Evolutionary conservation across 805 yeast genomes (phyloP).

Genomic region (Saccharomycopsis lassenensis): DNA sequence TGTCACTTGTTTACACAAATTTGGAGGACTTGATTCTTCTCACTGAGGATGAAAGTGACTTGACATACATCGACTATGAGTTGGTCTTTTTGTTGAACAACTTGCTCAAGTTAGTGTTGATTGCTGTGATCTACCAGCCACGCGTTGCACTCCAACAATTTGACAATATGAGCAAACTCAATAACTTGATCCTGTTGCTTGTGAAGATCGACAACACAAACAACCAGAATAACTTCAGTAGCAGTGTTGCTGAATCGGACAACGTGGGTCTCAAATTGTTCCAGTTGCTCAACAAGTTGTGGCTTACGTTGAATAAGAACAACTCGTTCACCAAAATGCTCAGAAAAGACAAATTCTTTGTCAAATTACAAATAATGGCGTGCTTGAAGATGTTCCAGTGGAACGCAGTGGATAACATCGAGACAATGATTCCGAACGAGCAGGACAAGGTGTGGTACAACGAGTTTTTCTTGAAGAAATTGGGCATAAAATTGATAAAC

Average conservation of each 20-base stretch:
- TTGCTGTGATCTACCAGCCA: conserved; percentile 12
- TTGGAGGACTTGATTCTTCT: conserved; percentile 15
- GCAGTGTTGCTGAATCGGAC: conserved; percentile 5
- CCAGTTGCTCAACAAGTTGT: conserved; percentile 14
- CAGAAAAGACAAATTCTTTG: conserved; percentile 3
- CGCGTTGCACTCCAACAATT: conserved; percentile 6
- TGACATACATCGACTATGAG: conserved; percentile 11
- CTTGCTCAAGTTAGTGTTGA: conserved; percentile 12
- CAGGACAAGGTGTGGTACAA: conserved; percentile 3
- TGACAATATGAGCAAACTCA: conserved; percentile 6
- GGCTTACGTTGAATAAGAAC: conserved; percentile 9
- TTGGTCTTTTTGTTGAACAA: conserved; percentile 9
- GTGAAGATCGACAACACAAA: conserved; percentile 13
- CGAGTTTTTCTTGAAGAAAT: conserved; percentile 6
- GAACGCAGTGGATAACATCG: conserved; percentile 1
- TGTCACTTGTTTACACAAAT: conserved; percentile 6
- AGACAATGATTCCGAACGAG: not conserved
- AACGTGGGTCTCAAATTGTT: conserved; percentile 4
- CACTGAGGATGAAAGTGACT: conserved; percentile 16
- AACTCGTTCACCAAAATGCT: conserved; percentile 14
- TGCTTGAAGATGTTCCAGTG: conserved; percentile 7
- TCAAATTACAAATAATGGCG: conserved; percentile 10
- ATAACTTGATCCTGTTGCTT: conserved; percentile 8
- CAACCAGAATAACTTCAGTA: not conserved
- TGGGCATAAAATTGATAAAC: conserved; percentile 7